These are phyloP conservation scores for Tuber magnatum DNA, from an alignment of 495 filamentous ascomycete genomes.

Conservation along the genomic window DNA sequence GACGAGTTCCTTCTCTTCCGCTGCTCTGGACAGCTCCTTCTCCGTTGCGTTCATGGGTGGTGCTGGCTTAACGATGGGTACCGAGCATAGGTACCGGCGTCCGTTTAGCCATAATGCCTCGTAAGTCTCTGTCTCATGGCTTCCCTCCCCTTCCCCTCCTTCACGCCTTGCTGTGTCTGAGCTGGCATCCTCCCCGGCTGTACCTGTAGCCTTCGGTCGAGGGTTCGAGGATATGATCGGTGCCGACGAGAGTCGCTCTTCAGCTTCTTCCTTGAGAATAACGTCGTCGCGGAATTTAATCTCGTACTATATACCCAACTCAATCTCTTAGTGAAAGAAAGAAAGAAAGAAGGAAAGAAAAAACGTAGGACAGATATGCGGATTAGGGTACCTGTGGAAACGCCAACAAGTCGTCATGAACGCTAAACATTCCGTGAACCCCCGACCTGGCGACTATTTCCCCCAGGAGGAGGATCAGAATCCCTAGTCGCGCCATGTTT, in stretches of 20 bases:
- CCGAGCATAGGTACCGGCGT: slow-evolving; percentile 72
- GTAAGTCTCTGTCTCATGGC: slow-evolving; percentile 49
- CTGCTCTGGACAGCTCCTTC: slow-evolving; percentile 56
- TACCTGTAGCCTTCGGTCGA: slow-evolving; percentile 38
- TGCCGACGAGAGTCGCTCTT: slow-evolving; percentile 19
- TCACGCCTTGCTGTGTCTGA: slow-evolving; percentile 15
- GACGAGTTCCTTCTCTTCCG: slow-evolving; percentile 76
- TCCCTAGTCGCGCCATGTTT: background rate
- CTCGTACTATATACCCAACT: slow-evolving; percentile 57
- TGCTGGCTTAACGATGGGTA: slow-evolving; percentile 60
- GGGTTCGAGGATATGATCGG: slow-evolving; percentile 29
- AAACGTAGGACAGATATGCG: slow-evolving; percentile 1
- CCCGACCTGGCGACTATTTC: slow-evolving; percentile 6
- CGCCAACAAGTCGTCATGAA: slow-evolving; percentile 85
- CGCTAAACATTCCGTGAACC: slow-evolving; percentile 53
- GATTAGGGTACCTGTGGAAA: slow-evolving; percentile 66
- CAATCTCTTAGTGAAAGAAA: background rate
- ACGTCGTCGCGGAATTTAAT: slow-evolving; percentile 68
- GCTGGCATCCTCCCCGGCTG: slow-evolving; percentile 34
- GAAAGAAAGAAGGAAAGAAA: slow-evolving; percentile 20
- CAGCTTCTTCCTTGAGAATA: slow-evolving; percentile 63
- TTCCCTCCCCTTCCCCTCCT: slow-evolving; percentile 24
- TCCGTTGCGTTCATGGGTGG: slow-evolving; percentile 54
- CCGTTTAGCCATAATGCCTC: slow-evolving; percentile 65
- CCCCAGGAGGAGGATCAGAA: background rate